phyloP scores from a whole-genome alignment of 2,329 filamentous ascomycete genomes.

The Verticillium albo-atrum region DNA sequence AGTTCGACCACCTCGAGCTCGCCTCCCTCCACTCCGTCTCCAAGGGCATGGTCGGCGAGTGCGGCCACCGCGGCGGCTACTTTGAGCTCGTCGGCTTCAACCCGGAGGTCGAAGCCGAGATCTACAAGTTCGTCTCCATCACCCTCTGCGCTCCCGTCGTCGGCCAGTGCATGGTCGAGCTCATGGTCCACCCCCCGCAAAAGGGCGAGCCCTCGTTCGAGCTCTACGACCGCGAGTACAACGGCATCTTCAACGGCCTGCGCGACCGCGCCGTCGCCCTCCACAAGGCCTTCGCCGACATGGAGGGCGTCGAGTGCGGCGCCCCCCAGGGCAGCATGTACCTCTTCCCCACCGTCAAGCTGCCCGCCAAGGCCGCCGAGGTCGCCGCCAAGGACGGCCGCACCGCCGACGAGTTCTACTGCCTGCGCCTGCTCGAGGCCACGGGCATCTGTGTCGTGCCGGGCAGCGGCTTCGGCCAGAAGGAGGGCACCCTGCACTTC shows the following conservation, averaged over 20 bases:
- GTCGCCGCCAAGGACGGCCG: constrained; percentile 72
- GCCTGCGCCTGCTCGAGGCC: constrained; percentile 81
- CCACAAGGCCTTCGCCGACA: constrained; percentile 84
- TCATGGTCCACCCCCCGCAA: constrained; percentile 95
- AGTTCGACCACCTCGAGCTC: constrained; percentile 82
- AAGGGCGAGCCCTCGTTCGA: constrained; percentile 78
- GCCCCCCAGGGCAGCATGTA: constrained; percentile 96
- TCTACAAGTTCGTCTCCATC: constrained; percentile 99
- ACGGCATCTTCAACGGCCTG: constrained; percentile 73
- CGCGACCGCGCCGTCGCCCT: constrained; percentile 77
- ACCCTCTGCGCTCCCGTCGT: constrained; percentile 93
- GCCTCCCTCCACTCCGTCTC: constrained; percentile 89
- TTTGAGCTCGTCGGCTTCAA: constrained; percentile 95
- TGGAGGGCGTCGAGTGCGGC: constrained; percentile 94
- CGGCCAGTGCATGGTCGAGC: constrained; percentile 91
- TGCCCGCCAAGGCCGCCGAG: constrained; percentile 71
- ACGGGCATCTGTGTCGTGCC: constrained; percentile 94
- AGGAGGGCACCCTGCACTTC: constrained; percentile 87
- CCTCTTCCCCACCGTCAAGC: constrained; percentile 89
- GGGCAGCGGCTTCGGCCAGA: constrained; percentile 91
- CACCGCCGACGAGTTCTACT: constrained; percentile 88
- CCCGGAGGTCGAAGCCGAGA: constrained; percentile 77
- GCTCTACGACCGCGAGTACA: constrained; percentile 82
- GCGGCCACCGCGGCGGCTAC: constrained; percentile 94
- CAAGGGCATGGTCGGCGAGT: constrained; percentile 99